Evolutionary conservation across 768 basidiomycete genomes (phyloP), one percentile per base, ranked within the genome.

Genomic region (Lactifluus subvellereus): DNA sequence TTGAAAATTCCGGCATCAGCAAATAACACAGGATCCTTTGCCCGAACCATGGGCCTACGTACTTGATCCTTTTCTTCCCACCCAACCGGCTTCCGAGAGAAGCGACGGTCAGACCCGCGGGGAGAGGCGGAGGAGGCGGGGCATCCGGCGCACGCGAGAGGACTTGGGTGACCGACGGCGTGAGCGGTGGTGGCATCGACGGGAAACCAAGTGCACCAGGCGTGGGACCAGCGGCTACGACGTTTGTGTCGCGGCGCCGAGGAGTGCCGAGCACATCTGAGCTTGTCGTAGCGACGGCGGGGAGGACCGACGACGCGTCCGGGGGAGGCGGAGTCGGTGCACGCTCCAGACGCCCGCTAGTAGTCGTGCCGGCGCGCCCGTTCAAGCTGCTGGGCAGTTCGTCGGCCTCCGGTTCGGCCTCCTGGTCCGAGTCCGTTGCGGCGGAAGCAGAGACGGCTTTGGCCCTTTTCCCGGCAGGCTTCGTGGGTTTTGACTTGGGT

Each of bases 41-140:
- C 30, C 6, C 18, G 22, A n/a, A 40, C 33, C 8, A 4, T 3
- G n/a, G 6, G 40, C 6, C 27, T 8, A 76, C 81, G 69, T 71
- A 89, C 87, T 88, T 90, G 70, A 84, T 75, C 74, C 87, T 87
- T 63, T 84, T 87, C 78, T 88, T 89, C 48, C 85, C 83, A 45
- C 79, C 77, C 57, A 89, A 70, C 56, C 90, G 78, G 63, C 76
- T 79, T 73, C 85, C 84, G 53, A 92, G 76, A 10, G 77, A 71
- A 1, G 80, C 72, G 14, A 83, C 75, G 30, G 82, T 83, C 32
- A 92, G 71, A 1, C 86, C 86, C 20, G 77, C 75, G 4, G 89
- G 88, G 43, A 91, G 75, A 13, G 76, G 71, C 32, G 79, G 74
- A 3, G 73, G 71, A 42, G 48, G 65, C 10, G 43, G 62, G 27